A percentile compares a stretch with the other conserved stretches of the same genome.
Conservation (phyloP, 208 protist genomes). For the Wallacemonas sp. region DNA sequence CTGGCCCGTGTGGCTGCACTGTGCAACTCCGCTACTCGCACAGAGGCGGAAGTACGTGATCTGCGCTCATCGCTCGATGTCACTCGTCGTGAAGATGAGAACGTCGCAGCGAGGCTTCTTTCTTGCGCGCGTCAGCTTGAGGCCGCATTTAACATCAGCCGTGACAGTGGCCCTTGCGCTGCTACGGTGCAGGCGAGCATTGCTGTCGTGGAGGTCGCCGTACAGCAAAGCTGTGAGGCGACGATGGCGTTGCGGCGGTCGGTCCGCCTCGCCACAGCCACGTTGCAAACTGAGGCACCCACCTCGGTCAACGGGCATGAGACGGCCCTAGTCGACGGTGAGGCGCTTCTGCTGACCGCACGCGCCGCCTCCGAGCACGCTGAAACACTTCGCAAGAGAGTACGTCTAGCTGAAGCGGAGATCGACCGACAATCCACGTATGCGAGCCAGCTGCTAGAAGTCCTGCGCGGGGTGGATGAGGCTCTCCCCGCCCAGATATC, state of each 20-base stretch:
- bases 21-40: not conserved
- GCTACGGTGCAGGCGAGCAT: not conserved
- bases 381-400: no score
- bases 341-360: not conserved
- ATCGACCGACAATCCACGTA: no score
- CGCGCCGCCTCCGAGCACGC: no score
- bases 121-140: not conserved
- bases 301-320: no score
- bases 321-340: no score
- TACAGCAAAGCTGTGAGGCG: not conserved
- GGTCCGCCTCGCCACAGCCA: not conserved
- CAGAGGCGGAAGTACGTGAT: not conserved
- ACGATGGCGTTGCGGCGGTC: not conserved
- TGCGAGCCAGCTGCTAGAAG: no score
- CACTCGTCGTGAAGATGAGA: not conserved
- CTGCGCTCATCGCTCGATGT: not conserved
- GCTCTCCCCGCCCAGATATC: no score
- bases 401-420: no score
- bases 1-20: not conserved
- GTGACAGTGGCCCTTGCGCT: no score
- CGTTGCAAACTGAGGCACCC: no score
- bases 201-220: not conserved
- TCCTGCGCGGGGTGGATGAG: no score
- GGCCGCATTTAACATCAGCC: not conserved
- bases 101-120: no score